Evolutionary conservation across 1,139 yeast species (phyloP), one percentile per base, ranked within the genome.

Genomic region (Blastobotrys serpentis): DNA sequence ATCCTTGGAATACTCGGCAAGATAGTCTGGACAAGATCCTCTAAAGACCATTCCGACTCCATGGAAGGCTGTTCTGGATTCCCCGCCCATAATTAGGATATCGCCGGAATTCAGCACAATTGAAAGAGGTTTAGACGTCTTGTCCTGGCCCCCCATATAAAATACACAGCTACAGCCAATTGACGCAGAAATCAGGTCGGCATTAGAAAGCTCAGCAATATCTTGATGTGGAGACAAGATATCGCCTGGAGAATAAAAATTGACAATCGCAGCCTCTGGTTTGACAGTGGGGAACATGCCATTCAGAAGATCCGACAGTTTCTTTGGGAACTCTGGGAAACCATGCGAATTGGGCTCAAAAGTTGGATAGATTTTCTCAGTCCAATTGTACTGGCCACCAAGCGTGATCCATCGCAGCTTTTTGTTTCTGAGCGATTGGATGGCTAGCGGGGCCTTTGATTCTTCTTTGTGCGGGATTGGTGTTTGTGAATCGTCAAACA

Each of bases 321-420:
- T 54, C 1, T 43, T 37, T 1, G 75, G 75, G 53, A 72, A 69
- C 30, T 32, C 39, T 0, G 75, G 75, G 54, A 67, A 71, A 14
- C 61, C 67, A 1, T 54, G 54, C 2, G 62, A 50, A 22, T 64
- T 67, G 2, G 55, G 63, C 19, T 53, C 57, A 50, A 68, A 69
- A 1, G 71, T 56, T 2, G 76, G 76, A 49, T 72, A 72, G 26
- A 54, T 62, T 46, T 73, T 72, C 25, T 62, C 56, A 0, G 77
- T 71, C 76, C 76, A 72, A 54, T 72, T 64, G 55, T 72, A 72
- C 52, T 72, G 76, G 4, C 76, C 76, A 1, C 76, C 76, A 3
- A 72, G 64, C 0, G 76, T 72, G 38, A 72, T 69, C 76, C 76
- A 72, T 13, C 76, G 64, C 23, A 72, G 61, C 52, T 64, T 60